phyloP scores from a whole-genome alignment of 345 rosid species.

The Salix arbutifolia region DNA sequence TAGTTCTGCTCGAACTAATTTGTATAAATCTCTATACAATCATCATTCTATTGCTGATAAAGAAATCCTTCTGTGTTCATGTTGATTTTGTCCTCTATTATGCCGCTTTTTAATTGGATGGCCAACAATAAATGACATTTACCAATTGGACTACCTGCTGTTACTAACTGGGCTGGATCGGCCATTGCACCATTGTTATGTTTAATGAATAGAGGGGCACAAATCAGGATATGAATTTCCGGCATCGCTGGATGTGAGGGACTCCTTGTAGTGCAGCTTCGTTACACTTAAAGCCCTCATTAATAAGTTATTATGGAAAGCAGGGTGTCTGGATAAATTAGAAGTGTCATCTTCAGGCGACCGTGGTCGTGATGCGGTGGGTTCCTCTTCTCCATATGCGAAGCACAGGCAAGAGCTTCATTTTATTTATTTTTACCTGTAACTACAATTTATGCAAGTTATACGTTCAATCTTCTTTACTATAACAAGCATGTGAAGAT shows the following conservation, averaged over 20 bases:
- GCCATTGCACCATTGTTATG: background rate
- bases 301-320: background rate
- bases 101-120: background rate
- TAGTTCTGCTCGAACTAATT: background rate
- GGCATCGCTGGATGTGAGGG: background rate
- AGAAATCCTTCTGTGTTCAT: background rate
- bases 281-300: background rate
- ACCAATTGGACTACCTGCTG: background rate
- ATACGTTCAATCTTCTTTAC: too few species aligned
- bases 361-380: background rate
- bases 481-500: too few species aligned
- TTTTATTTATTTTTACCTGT: too few species aligned
- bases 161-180: conserved; percentile 4
- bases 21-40: background rate
- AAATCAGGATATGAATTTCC: background rate
- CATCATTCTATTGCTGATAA: background rate
- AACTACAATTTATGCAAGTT: too few species aligned
- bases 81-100: background rate
- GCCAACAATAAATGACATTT: background rate
- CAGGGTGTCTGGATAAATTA: background rate
- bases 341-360: background rate
- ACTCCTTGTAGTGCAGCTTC: background rate
- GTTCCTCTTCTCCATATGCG: background rate
- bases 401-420: background rate
- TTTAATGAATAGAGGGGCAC: too few species aligned